Percentiles rank a stretch among this genome's conserved stretches.
These are phyloP conservation scores for Aureobasidium uvarum DNA, from an alignment of 2,329 filamentous ascomycete species.

Conservation along the genomic window DNA sequence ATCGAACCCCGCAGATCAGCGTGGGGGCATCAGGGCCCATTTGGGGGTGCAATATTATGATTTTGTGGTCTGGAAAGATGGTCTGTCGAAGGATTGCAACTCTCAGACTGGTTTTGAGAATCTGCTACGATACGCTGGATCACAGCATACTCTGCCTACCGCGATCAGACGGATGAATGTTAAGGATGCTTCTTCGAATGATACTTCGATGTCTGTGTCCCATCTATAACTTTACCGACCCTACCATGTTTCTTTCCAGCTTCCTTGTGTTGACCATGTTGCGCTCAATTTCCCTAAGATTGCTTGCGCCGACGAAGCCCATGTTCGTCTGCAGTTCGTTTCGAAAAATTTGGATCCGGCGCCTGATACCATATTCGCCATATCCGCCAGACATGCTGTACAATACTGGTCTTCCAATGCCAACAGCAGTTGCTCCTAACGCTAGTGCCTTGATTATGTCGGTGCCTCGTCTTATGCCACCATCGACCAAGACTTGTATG, in stretches of 20 bases:
- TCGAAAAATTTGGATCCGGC: slow-evolving; percentile 47
- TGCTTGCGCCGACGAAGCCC: slow-evolving; percentile 60
- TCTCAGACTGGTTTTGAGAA: not conserved
- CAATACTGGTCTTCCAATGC: slow-evolving; percentile 44
- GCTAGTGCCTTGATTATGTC: slow-evolving; percentile 66
- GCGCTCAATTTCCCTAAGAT: slow-evolving; percentile 39
- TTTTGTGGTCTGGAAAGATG: not conserved
- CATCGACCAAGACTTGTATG: slow-evolving; percentile 62
- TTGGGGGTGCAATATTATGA: not conserved
- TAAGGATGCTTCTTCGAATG: too few species aligned
- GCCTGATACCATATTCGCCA: slow-evolving; percentile 51
- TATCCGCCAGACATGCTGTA: slow-evolving; percentile 55
- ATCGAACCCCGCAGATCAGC: slow-evolving; percentile 10
- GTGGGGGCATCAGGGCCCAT: not conserved
- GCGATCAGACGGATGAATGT: too few species aligned
- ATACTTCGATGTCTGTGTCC: too few species aligned
- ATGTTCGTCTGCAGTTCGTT: slow-evolving; percentile 64
- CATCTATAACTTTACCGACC: slow-evolving; percentile 19
- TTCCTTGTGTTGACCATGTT: slow-evolving; percentile 23
- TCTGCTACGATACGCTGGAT: not conserved
- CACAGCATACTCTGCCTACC: not conserved
- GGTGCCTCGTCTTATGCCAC: slow-evolving; percentile 61
- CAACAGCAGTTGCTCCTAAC: slow-evolving; percentile 58
- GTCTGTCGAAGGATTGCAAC: not conserved
- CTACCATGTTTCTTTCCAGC: slow-evolving; percentile 15